Evolutionary conservation across 305 asterid species (phyloP), one percentile per base, ranked within the genome.

Genomic region (Rubia peregrina): DNA sequence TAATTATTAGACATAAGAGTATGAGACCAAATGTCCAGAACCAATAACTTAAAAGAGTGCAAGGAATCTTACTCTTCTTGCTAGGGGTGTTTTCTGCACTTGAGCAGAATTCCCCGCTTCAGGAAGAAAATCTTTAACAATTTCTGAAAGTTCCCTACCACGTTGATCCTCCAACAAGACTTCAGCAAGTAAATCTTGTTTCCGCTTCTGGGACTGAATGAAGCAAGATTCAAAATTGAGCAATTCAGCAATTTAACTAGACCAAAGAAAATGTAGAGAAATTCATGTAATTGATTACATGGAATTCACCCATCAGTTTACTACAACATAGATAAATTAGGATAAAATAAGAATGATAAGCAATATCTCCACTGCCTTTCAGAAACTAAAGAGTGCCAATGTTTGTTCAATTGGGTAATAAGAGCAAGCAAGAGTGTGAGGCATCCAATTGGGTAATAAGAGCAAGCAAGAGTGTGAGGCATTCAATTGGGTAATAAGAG

Each of bases 151-250:
- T 76, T 79, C 90, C 75, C 62, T 80, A 56, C 82, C 90, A 67
- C 73, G 81, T 81, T 88, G 86, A 74, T 87, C 93, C 78, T 85
- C 91, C 64, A 82, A 75, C 81, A 78, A 71, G 81, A 83, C 85
- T 77, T 84, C 89, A 71, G 77, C 73, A 14, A 85, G 83, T 76
- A 83, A 79, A 77, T 85, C 84, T 70, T 83, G 85, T 77, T 85
- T 84, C 72, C 77, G 55, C 65, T 69, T 16, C 40, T 21, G 53
- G 0, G 64, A 40, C 72, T 53, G 17, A 17, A 17, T 10, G 53
- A 69, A 53, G 41, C 62, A 55, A 69, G 38, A 51, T 69, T 53
- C 14, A 38, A 13, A 69, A 48, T 83, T 82, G 68, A 71, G 78
- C 48, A 76, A 61, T 41, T 76, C 76, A 63, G 79, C 80, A 72